These are phyloP conservation scores for Mycena polygramma DNA, from an alignment of 768 basidiomycete genomes.

Conservation along the genomic window DNA sequence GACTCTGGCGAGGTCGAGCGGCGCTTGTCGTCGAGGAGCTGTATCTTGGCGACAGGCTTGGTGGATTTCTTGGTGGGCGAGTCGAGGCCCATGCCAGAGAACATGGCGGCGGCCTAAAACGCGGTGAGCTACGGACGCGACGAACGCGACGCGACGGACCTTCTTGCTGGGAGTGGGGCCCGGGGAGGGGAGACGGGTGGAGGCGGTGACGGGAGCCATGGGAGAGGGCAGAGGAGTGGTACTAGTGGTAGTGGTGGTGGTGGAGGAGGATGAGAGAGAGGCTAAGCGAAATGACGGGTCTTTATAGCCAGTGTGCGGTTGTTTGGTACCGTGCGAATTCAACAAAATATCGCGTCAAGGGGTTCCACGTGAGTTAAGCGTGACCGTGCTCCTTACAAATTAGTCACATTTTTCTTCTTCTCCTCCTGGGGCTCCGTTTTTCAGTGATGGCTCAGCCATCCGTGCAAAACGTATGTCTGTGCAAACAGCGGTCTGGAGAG, in stretches of 20 bases:
- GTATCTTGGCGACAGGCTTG: conserved; percentile 45
- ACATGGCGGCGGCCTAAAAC: conserved; percentile 57
- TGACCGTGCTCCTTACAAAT: conserved; percentile 15
- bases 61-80: conserved; percentile 49
- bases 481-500: neutral
- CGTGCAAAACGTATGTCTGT: conserved; percentile 3
- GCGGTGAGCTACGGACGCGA: conserved; percentile 27
- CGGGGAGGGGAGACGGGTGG: conserved; percentile 47
- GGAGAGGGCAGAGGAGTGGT: conserved; percentile 2
- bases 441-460: conserved; percentile 15
- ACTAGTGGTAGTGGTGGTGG: conserved; percentile 23
- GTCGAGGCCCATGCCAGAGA: conserved; percentile 59
- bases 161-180: conserved; percentile 66
- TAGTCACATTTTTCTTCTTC: neutral
- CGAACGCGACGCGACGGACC: conserved; percentile 46
- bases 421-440: neutral
- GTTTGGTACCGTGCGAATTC: conserved; percentile 27
- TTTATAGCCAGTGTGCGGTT: conserved; percentile 52
- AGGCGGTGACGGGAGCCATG: conserved; percentile 46
- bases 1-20: conserved; percentile 52
- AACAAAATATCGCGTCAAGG: neutral
- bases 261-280: conserved; percentile 11
- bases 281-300: conserved; percentile 17
- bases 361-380: neutral
- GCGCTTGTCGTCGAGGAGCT: conserved; percentile 51